A percentile compares a stretch with the other conserved stretches of the same genome.
Evolutionary conservation across 108 stramenopile genomes (phyloP).

Genomic region (Discostella pseudostelligera): DNA sequence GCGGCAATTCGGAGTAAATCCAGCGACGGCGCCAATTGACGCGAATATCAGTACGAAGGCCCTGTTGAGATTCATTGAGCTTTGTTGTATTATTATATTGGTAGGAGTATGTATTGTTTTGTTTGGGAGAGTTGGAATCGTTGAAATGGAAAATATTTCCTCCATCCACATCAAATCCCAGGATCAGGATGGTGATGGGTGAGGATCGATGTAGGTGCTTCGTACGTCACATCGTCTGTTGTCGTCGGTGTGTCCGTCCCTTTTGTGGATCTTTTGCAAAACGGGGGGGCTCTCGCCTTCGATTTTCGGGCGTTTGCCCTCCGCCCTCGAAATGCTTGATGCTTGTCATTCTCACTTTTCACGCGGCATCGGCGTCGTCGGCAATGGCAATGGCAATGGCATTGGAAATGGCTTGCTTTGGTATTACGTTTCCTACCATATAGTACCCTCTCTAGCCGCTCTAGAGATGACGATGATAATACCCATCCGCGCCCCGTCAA

Average conservation of each 20-base stretch:
- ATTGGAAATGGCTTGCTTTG: background rate
- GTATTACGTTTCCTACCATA: background rate
- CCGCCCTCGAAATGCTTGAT: background rate
- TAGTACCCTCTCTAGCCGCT: background rate
- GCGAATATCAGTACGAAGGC: conserved; percentile 20
- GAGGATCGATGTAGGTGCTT: no score
- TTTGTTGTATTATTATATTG: background rate
- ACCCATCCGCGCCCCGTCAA: conserved; percentile 26
- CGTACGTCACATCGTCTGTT: background rate
- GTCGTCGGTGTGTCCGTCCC: background rate
- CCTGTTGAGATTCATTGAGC: conserved; percentile 17
- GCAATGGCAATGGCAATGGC: conserved; percentile 1
- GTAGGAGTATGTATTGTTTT: no score
- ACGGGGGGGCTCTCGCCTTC: no score
- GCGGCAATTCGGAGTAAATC: conserved; percentile 13
- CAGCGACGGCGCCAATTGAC: conserved; percentile 21
- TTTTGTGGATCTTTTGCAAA: background rate
- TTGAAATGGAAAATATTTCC: no score
- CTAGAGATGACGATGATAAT: conserved; percentile 25
- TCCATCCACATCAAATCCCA: no score
- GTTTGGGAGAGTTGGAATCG: background rate
- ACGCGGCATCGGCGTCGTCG: no score
- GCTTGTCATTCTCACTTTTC: no score
- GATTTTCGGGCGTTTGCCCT: background rate
- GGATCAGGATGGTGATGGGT: background rate